Conservation (phyloP, 352 stramenopile species). For the Globisporangium middletonii region DNA sequence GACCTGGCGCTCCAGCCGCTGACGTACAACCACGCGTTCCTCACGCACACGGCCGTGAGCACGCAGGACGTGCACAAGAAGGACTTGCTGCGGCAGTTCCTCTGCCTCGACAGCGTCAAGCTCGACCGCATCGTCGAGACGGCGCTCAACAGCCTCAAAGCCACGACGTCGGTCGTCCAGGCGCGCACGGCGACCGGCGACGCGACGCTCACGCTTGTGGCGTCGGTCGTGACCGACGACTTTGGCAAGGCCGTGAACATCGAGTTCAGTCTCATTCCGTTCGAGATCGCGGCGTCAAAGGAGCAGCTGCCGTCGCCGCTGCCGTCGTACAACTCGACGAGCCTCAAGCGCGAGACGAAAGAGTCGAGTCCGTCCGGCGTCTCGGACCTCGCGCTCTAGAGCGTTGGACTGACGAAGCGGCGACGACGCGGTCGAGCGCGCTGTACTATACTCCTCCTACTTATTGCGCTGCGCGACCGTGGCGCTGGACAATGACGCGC, state of each 20-base stretch:
- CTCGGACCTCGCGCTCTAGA: conserved; percentile 40
- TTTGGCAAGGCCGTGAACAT: conserved; percentile 35
- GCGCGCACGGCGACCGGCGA: conserved; percentile 35
- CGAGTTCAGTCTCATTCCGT: conserved; percentile 61
- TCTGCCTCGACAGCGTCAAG: conserved; percentile 47
- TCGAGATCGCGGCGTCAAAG: conserved; percentile 38
- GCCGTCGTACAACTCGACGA: conserved; percentile 10
- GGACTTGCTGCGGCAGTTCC: conserved; percentile 25
- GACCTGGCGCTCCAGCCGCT: conserved; percentile 46
- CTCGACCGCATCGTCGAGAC: conserved; percentile 40
- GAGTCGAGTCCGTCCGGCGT: conserved; percentile 53
- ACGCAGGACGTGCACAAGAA: conserved; percentile 35
- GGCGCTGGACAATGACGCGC: neutral
- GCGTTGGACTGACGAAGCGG: too few species aligned
- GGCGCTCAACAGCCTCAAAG: conserved; percentile 31
- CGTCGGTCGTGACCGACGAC: conserved; percentile 54
- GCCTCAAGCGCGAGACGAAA: conserved; percentile 30
- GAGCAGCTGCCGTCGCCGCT: conserved; percentile 13
- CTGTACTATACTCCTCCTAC: conserved; percentile 51
- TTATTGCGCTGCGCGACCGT: conserved; percentile 20
- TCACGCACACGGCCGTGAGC: conserved; percentile 33
- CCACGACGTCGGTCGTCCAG: conserved; percentile 45
- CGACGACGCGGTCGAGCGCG: neutral
- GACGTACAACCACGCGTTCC: conserved; percentile 53
- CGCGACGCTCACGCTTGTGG: conserved; percentile 48